Evolutionary conservation across 352 stramenopile species (phyloP), one percentile per base, ranked within the genome.

Genomic region (Globisporangium lucens): DNA sequence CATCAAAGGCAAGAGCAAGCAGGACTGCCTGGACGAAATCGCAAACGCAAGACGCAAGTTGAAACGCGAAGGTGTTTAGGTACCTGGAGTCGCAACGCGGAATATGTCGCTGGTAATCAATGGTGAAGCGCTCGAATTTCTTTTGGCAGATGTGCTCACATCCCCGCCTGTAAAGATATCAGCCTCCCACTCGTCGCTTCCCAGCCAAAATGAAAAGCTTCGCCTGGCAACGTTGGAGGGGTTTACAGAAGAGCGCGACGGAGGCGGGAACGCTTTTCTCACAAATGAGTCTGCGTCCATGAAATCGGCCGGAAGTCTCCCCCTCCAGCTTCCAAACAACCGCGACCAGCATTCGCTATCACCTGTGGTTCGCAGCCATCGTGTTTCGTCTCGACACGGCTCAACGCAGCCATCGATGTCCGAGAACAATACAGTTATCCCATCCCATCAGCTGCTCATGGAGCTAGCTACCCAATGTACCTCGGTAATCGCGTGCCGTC

Each of bases 91-190:
- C 0, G 74, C 87, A 15, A 89, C 85, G 2, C 78, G 87, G 12
- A 81, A 88, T 33, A 87, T 92, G 47, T 91, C 87, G 6, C 65
- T 96, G 2, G 89, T 96, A 6, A 91, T 96, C 47, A 94, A 95
- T 24, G 87, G 87, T 20, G 83, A 94, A 35, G 85, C 89, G 4
- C 72, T 96, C 20, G 89, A 96, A 55, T 75, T 85, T 7, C 68
- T 95, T 13, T 72, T 95, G 5, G 65, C 76, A 1, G 78, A 90
- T n/a, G 69, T 72, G 1, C 33, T 80, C 5, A 64, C 67, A 9
- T 35, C 29, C 6, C 67, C 66, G 7, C 53, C 67, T 3, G 33
- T 30, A 2, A 71, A 63, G 17, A 43, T 62, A 3, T 29, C 66
- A 1, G n/a, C 12, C 29, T 59, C 49, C 27, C 43, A 56, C 24